phyloP scores from a whole-genome alignment of 768 basidiomycete species.

The Coprinopsis marcescibilis region DNA sequence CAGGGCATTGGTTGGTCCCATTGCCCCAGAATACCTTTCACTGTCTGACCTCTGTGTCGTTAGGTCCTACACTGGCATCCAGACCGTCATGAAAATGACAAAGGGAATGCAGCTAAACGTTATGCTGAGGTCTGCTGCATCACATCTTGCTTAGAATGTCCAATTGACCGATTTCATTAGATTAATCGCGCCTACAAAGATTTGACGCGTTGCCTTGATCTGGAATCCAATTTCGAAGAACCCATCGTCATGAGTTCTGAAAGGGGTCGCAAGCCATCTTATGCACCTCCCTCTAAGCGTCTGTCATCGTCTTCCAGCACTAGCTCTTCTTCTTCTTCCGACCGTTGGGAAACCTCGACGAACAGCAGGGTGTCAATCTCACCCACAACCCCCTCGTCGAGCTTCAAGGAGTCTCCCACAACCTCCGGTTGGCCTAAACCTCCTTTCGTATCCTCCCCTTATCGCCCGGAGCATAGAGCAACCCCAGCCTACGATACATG shows the following conservation, averaged over 20 bases:
- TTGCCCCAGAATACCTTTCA: constrained; percentile 15
- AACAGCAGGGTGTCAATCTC: constrained; percentile 4
- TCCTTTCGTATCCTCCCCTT: constrained; percentile 2
- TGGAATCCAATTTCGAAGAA: constrained; percentile 11
- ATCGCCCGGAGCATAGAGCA: constrained; percentile 5
- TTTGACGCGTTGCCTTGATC: constrained; percentile 31
- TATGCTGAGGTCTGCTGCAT: constrained; percentile 48
- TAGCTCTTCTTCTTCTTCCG: background rate
- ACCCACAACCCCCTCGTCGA: constrained; percentile 9
- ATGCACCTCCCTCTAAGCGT: background rate
- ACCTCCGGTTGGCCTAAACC: background rate
- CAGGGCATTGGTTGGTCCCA: constrained; percentile 46
- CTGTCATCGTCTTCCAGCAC: constrained; percentile 4
- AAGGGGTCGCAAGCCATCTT: background rate
- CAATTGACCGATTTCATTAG: constrained; percentile 21
- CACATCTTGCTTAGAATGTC: background rate
- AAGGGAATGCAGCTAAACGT: constrained; percentile 45
- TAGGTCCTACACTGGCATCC: constrained; percentile 65
- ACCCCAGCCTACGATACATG: constrained; percentile 8
- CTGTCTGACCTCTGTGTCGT: constrained; percentile 9
- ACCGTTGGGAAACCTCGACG: constrained; percentile 3
- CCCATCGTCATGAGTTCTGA: constrained; percentile 4
- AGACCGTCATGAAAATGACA: constrained; percentile 53
- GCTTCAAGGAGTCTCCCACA: constrained; percentile 12
- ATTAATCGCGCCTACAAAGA: constrained; percentile 53